Conservation (phyloP, 345 rosid genomes). For the Citrus maxima region DNA sequence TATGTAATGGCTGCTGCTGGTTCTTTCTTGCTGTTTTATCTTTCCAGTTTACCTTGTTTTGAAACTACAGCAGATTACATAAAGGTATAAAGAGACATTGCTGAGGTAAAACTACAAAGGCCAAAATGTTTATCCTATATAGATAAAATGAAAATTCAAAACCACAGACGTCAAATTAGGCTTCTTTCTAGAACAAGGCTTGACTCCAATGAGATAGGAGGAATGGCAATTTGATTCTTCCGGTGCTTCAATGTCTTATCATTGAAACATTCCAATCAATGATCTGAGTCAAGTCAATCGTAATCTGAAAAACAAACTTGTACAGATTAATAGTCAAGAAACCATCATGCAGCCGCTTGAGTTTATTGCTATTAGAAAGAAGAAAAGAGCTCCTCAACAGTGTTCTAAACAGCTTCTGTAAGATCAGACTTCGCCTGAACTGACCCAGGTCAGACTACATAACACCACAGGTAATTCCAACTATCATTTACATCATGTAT, state of each 20-base stretch:
- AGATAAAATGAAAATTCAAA: background rate
- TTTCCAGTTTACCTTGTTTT: background rate
- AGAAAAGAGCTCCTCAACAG: too few relatives aligned
- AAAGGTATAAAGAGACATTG: background rate
- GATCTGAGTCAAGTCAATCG: background rate
- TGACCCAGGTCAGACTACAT: background rate
- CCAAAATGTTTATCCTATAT: background rate
- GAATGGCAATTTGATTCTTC: background rate
- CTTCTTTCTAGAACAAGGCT: background rate
- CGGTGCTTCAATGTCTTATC: background rate
- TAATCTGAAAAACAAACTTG: background rate
- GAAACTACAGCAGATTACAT: background rate
- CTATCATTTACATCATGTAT: background rate
- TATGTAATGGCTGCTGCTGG: background rate
- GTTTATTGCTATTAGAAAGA: background rate
- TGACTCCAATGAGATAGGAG: background rate
- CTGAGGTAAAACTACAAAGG: background rate
- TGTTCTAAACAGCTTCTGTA: background rate
- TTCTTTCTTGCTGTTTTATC: background rate
- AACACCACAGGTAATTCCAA: background rate
- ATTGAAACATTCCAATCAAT: background rate
- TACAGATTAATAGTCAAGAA: background rate
- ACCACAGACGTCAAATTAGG: background rate
- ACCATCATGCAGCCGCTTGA: background rate
- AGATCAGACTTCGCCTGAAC: background rate